Evolutionary conservation across 176 grass and related monocot species (phyloP), one percentile per base, ranked within the genome.

Genomic region (Puya raimondii): DNA sequence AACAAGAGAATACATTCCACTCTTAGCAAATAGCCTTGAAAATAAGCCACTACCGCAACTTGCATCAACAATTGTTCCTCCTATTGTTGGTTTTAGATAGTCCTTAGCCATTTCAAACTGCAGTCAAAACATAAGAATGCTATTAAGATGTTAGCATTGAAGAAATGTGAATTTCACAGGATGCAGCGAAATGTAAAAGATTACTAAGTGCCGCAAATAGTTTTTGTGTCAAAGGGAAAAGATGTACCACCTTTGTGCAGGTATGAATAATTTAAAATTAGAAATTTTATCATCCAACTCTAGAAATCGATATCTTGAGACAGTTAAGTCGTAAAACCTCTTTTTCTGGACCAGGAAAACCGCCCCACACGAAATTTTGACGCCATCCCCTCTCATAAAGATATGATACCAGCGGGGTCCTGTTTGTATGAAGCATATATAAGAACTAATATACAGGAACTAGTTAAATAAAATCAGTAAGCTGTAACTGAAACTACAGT

Each of bases 371-470:
- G 22, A 96, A 96, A 87, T 87, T 96, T 76, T 90, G 93, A 14
- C 93, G 86, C 89, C 93, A 96, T 48, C 93, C 93, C 83, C 89
- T 89, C 65, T 96, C 89, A 65, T 96, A 96, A 64, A 96, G 84
- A 89, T 87, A 96, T 20, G 89, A 92, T 69, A 96, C 81, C 59
- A 96, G 61, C 15, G 77, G 81, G 50, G 50, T 92, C 79, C 88
- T 96, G 85, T 71, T 78, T 6, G 12, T 80, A 84, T 65, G 82
- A 72, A 81, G 33, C 47, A 65, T 86, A 8, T 2, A 6, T 85
- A 51, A 80, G 72, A 76, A 66, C 20, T 15, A 58, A 20, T 2
- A 29, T 33, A 48, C 13, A 66, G 27, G 49, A 15, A 52, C 25
- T 13, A 63, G 50, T 8, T 54, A 14, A 67, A 76, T 23, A 8